phyloP scores from a whole-genome alignment of 495 filamentous ascomycete genomes.

The Aspergillus bridgeri region DNA sequence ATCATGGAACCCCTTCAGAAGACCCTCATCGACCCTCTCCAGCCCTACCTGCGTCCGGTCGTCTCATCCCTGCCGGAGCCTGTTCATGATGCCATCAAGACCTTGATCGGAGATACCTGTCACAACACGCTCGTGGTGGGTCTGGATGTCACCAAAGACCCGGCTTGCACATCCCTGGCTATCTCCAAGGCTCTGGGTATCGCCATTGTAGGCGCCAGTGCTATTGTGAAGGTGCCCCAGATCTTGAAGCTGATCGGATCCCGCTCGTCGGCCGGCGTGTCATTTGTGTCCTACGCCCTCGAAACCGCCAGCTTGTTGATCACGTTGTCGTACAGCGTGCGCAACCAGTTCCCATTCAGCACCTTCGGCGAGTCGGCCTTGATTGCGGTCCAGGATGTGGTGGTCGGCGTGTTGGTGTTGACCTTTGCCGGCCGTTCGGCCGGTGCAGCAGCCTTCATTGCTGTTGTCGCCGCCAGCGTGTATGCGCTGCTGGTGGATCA shows the following conservation, averaged over 20 bases:
- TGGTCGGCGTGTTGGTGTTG: constrained; percentile 80
- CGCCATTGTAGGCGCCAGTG: constrained; percentile 82
- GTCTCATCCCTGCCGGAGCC: constrained; percentile 76
- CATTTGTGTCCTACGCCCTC: constrained; percentile 85
- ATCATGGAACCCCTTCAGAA: constrained; percentile 42
- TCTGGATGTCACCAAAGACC: constrained; percentile 65
- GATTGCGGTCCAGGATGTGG: constrained; percentile 86
- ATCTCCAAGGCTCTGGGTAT: constrained; percentile 91
- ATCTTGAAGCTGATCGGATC: constrained; percentile 85
- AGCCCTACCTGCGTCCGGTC: constrained; percentile 66
- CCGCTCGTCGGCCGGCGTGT: constrained; percentile 74
- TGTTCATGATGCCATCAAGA: constrained; percentile 68
- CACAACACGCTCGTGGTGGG: constrained; percentile 79
- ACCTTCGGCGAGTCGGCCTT: constrained; percentile 93
- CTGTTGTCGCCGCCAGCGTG: constrained; percentile 61
- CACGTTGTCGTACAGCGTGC: constrained; percentile 82
- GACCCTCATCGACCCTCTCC: constrained; percentile 60
- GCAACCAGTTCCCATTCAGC: constrained; percentile 89
- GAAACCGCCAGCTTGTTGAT: constrained; percentile 84
- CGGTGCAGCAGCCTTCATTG: constrained; percentile 69
- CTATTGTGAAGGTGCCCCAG: constrained; percentile 93
- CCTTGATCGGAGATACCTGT: constrained; percentile 77
- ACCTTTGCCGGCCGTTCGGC: constrained; percentile 64
- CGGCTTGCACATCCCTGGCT: constrained; percentile 76
- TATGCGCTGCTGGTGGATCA: constrained; percentile 66